These are phyloP conservation scores for Meyerozyma sp. DNA, from an alignment of 1,139 yeast genomes.

Conservation along the genomic window DNA sequence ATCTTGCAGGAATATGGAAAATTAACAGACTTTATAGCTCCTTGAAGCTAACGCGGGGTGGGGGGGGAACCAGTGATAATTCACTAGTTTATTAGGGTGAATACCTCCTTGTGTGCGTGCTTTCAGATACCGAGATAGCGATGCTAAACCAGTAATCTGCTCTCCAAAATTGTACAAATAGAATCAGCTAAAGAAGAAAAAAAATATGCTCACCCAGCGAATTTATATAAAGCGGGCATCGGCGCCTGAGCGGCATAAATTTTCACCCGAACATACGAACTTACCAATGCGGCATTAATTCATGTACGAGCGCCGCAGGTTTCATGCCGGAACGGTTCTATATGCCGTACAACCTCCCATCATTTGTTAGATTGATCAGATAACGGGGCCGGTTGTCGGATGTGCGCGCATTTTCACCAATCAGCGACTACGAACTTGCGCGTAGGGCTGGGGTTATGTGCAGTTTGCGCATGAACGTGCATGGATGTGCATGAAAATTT, in stretches of 20 bases:
- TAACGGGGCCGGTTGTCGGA: conserved; percentile 1
- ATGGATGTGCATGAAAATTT: not conserved
- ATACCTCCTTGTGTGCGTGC: not conserved
- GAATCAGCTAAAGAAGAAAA: conserved; percentile 12
- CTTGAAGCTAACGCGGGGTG: not conserved
- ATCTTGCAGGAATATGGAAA: not conserved
- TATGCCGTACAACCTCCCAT: not conserved
- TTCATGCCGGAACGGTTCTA: not conserved
- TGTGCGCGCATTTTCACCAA: not conserved
- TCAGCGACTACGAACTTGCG: not conserved
- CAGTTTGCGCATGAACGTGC: not conserved
- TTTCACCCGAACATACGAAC: conserved; percentile 2
- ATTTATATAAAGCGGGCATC: conserved; percentile 4
- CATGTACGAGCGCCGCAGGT: not conserved
- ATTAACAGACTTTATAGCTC: not conserved
- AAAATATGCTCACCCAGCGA: conserved; percentile 8
- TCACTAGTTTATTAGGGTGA: not conserved
- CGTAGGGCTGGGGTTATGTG: not conserved
- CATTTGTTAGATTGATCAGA: conserved; percentile 4
- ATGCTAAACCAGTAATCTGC: conserved; percentile 1
- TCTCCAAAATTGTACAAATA: conserved; percentile 7
- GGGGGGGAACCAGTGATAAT: not conserved
- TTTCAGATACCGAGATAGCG: not conserved
- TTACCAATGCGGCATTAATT: not conserved
- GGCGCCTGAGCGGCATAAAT: not conserved